Base-by-base conservation (phyloP, 192 early-diverging fungal genomes). In the Geranomyces variabilis region DNA sequence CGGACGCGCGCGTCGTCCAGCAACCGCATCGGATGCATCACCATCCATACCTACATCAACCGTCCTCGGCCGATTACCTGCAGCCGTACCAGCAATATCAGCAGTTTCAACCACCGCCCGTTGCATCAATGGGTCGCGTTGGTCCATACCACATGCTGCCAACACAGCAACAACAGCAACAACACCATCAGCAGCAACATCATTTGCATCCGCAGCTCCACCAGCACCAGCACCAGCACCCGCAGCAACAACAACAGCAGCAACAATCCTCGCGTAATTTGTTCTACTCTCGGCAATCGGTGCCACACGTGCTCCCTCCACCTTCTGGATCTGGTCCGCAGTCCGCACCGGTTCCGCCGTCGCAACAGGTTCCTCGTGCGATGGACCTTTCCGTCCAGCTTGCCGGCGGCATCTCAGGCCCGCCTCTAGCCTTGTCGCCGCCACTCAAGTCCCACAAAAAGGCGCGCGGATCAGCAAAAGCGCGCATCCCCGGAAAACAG, bases 51-150 rank as follows among this genome's bases (percentile, higher is more conserved):
- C 60, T 31, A 10, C 34, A 30, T 58, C 22, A 58, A 22, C 67
- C 45, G 7, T 49, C 56, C 17, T 31, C 67, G 0, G n/a, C 36
- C 10, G 22, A 29, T 17, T 44, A 69, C 21, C 31, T 34, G 28
- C 24, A 28, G 29, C 67, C n/a, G 28, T 57, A 69, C 30, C 24
- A 28, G 29, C 67, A 53, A 26, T 57, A 69, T 29, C 65, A 30
- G 65, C 46, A 66, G 36, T 44, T 31, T 1, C 67, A 49, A 17
- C 22, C 19, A 19, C 30, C 48, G 22, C 19, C 24, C 14, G 13
- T 21, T 15, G 48, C 45, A 33, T 26, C 17, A 57, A 21, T 29
- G 17, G n/a, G 19, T 14, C 51, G 45, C 29, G 47, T 19, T 26
- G 26, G 21, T 22, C 26, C 64, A 19, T 47, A 55, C 51, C 48